Conservation (phyloP, 148 eudicot species). For the Chenopodium suecicum region DNA sequence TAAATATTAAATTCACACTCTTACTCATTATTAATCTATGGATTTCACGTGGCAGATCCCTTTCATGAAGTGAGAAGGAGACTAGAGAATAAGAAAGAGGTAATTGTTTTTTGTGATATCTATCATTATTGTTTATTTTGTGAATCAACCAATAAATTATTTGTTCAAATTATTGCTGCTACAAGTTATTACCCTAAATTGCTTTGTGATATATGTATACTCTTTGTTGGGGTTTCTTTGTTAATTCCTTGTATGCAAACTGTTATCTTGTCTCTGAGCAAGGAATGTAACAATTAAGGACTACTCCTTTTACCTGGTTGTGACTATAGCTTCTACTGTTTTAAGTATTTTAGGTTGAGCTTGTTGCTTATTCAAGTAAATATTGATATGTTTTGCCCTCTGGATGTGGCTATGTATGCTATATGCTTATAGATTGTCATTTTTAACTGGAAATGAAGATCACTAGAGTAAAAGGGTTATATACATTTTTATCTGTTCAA, state of each 20-base stretch:
- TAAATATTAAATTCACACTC: not conserved
- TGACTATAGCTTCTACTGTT: not conserved
- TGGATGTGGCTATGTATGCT: not conserved
- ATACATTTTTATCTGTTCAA: not conserved
- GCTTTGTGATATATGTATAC: not conserved
- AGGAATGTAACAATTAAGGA: not conserved
- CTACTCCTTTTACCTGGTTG: not conserved
- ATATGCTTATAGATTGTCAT: not conserved
- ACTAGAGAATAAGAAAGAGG: constrained; percentile 85
- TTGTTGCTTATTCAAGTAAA: not conserved
- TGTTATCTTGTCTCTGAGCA: not conserved
- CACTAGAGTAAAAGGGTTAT: not conserved
- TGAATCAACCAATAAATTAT: not conserved
- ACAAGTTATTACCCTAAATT: not conserved
- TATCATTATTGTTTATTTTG: not conserved
- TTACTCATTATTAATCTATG: not conserved
- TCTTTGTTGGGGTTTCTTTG: not conserved
- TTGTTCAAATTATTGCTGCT: not conserved
- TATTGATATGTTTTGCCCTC: not conserved
- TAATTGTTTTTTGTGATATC: constrained; percentile 11
- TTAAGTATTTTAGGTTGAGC: not conserved
- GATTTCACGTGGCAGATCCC: constrained; percentile 56
- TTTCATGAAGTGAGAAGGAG: constrained; percentile 89
- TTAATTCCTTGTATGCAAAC: not conserved
- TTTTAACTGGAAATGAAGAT: not conserved